Evolutionary conservation across 2,329 filamentous ascomycete genomes (phyloP).

Genomic region (Akanthomyces lecanii): DNA sequence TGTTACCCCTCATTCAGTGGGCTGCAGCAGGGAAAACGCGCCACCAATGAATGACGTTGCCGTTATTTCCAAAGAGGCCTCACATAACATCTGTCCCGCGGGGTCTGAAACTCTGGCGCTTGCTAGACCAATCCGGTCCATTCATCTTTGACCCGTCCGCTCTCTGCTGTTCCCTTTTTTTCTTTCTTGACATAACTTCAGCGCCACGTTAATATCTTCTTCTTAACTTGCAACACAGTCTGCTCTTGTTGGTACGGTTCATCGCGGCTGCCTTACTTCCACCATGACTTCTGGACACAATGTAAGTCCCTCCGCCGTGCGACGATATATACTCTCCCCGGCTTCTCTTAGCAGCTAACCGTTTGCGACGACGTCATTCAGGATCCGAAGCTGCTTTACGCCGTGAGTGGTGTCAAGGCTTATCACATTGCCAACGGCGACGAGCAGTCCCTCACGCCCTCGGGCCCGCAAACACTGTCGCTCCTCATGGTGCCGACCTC

Average conservation of each 20-base stretch:
- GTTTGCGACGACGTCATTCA: slow-evolving; percentile 22
- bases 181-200: neutral
- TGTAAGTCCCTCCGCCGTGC: slow-evolving; percentile 27
- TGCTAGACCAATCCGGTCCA: slow-evolving; percentile 3
- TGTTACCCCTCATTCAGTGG: slow-evolving; percentile 6
- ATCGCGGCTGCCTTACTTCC: neutral
- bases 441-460: slow-evolving; percentile 76
- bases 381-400: slow-evolving; percentile 65
- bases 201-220: neutral
- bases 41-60: slow-evolving; percentile 12
- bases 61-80: slow-evolving; percentile 3
- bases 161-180: neutral
- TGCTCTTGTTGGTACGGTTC: neutral
- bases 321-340: neutral
- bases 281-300: slow-evolving; percentile 44
- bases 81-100: neutral
- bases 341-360: neutral
- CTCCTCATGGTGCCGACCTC: slow-evolving; percentile 93
- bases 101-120: neutral
- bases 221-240: neutral
- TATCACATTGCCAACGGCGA: slow-evolving; percentile 87
- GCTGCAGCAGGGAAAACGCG: neutral
- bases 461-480: slow-evolving; percentile 85
- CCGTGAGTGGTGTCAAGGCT: slow-evolving; percentile 80
- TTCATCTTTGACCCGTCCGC: neutral